Base-by-base conservation (phyloP, 306 rosid genomes). In the Astragalus membranaceus region DNA sequence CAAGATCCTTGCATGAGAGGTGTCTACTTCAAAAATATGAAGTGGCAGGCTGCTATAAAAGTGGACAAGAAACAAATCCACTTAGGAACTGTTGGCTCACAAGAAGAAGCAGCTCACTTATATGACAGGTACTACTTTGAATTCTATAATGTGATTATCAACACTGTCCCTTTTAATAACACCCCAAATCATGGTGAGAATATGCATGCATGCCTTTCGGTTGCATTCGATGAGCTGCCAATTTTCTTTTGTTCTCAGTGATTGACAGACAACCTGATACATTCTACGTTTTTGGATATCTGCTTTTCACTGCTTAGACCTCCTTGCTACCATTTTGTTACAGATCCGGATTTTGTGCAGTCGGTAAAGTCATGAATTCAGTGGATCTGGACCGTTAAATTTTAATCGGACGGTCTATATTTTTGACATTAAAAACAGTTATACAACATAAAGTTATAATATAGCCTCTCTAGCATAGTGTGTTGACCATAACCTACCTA, bases 31-130 rank as follows among this genome's bases (percentile, higher is more conserved):
- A 94, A 88, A 60, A 90, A 94, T 75, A 88, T 94, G 97, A 94
- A 90, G 80, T 94, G 98, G 98, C 97, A 94, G 53, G 97, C 98
- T 15, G 97, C 98, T 4, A 94, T 94, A 35, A 94, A 94, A 74
- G 98, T 94, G 14, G 97, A 90, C 82, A 94, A 94, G 86, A 94
- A 90, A 83, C 98, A 90, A 85, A 94, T 94, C 55, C 98, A 94
- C 80, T 81, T 94, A 57, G 97, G 98, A 16, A 93, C 97, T 61
- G 91, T 90, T 33, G 88, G 88, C 67, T 90, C 96, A n/a, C 96
- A 93, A 88, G 89, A 88, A 83, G 98, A 87, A 82, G 97, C 98
- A 74, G 97, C 92, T 48, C 97, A 39, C 70, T 83, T 93, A 71
- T 93, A 93, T 49, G 98, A 94, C 83, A 88, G 98, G 98, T 81